Base-by-base conservation (phyloP, 2,329 filamentous ascomycete genomes). In the Ophiostoma piceae region DNA sequence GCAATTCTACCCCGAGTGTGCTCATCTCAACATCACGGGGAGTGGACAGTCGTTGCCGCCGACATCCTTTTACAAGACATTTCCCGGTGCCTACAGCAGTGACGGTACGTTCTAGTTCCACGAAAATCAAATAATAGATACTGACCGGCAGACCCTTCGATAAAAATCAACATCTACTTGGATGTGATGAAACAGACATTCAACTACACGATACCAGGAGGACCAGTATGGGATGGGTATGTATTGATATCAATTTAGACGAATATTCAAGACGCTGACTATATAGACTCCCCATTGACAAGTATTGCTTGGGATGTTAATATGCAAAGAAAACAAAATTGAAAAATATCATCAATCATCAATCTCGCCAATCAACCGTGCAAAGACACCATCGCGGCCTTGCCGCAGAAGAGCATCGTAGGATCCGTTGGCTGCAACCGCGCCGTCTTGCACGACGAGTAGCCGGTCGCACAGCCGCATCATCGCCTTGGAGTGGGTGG, bases 401-500 rank as follows among this genome's bases (percentile, higher is more conserved):
- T 68, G 67, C 3, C 67, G 68, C 60, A 97, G 77, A 71, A 87
- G 86, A 1, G 84, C 79, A 1, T 65, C 66, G 78, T 89, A 97
- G 0, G 78, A 75, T 0, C 94, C 94, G 69, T 84, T 79, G 76
- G 94, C 86, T 2, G 87, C 90, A 7, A 92, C 86, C 1, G 85
- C 81, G 2, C 85, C 84, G 0, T 88, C 85, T n/a, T 91, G 85
- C 37, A 96, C 74, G 72, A 97, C 87, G 0, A 94, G 82, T 8
- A 97, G 82, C 64, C 86, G 83, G 76, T 92, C 88, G 0, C 90
- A 91, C 71, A 92, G 85, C 70, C 84, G 84, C 91, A 98, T 97
- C 92, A 97, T 96, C 76, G 94, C 90, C 72, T 82, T 83, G 70
- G 85, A 87, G 79, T 97, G 94, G 67, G 93, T 97, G 54, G 96